Conservation (phyloP, 352 stramenopile genomes). For the Globisporangium middletonii region DNA sequence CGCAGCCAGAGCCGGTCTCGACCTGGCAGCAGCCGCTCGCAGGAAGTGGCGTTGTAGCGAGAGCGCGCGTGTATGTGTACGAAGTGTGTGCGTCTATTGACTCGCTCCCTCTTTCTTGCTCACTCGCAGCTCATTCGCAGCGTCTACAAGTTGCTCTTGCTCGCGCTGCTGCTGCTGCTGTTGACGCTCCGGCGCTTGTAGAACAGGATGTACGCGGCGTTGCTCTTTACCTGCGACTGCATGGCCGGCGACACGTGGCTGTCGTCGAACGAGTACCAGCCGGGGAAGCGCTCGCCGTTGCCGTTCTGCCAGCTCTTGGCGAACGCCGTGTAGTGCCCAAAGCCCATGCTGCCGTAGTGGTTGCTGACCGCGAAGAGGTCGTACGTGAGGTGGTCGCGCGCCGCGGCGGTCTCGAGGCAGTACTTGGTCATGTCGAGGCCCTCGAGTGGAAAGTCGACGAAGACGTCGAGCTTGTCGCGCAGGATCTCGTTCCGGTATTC, state of each 20-base stretch:
- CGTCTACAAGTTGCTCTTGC: background rate
- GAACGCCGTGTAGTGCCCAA: constrained; percentile 89
- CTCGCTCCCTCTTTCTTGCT: background rate
- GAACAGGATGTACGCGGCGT: constrained; percentile 86
- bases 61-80: background rate
- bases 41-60: constrained; percentile 21
- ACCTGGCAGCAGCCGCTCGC: constrained; percentile 17
- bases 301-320: constrained; percentile 61
- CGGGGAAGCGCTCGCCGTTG: constrained; percentile 44
- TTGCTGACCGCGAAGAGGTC: constrained; percentile 89
- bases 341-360: constrained; percentile 87
- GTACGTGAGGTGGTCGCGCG: constrained; percentile 51
- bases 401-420: constrained; percentile 48
- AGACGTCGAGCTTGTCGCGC: constrained; percentile 77
- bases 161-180: background rate
- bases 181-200: constrained; percentile 68
- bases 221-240: constrained; percentile 61
- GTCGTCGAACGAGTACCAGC: constrained; percentile 86
- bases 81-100: background rate
- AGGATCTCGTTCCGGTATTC: constrained; percentile 82
- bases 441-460: constrained; percentile 85
- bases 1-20: constrained; percentile 16
- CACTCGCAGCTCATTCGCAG: background rate
- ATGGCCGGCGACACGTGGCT: constrained; percentile 57
- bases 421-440: constrained; percentile 77